Evolutionary conservation across 805 yeast species (phyloP).

Genomic region (Diddensiella santjacobensis): DNA sequence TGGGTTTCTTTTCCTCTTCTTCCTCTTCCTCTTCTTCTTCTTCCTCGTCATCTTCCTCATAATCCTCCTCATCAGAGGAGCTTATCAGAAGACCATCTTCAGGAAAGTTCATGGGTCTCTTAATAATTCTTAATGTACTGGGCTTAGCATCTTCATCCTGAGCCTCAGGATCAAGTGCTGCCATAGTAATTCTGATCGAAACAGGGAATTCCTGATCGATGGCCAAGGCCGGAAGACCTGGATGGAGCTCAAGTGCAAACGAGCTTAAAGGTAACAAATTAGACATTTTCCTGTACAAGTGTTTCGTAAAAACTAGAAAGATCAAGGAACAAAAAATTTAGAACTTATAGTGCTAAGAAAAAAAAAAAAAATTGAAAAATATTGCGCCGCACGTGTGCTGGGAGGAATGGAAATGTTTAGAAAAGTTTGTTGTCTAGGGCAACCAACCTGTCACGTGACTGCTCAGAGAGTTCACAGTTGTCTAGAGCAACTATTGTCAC

Average conservation of each 20-base stretch:
- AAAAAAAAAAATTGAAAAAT: no score
- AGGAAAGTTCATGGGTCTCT: constrained; percentile 47
- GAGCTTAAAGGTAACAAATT: constrained; percentile 74
- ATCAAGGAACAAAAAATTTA: no score
- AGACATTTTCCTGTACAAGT: background rate
- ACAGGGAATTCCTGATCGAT: constrained; percentile 82
- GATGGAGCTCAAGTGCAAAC: constrained; percentile 77
- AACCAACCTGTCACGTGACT: no score
- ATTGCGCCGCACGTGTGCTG: no score
- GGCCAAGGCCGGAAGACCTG: constrained; percentile 85
- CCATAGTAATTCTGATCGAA: constrained; percentile 87
- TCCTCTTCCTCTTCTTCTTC: constrained; percentile 41
- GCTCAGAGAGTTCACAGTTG: no score
- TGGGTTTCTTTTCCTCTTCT: constrained; percentile 48
- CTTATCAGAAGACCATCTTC: constrained; percentile 24
- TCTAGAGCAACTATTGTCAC: no score
- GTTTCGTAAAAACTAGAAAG: no score
- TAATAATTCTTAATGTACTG: constrained; percentile 83
- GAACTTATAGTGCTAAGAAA: no score
- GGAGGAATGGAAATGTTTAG: no score
- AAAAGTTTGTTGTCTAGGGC: no score
- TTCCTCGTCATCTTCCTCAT: constrained; percentile 33
- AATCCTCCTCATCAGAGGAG: constrained; percentile 33
- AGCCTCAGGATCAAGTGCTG: constrained; percentile 85
- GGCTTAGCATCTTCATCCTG: constrained; percentile 58